Evolutionary conservation across 1,284 basidiomycete genomes (phyloP), one percentile per base, ranked within the genome.

Genomic region (Psilocybe mexicana): DNA sequence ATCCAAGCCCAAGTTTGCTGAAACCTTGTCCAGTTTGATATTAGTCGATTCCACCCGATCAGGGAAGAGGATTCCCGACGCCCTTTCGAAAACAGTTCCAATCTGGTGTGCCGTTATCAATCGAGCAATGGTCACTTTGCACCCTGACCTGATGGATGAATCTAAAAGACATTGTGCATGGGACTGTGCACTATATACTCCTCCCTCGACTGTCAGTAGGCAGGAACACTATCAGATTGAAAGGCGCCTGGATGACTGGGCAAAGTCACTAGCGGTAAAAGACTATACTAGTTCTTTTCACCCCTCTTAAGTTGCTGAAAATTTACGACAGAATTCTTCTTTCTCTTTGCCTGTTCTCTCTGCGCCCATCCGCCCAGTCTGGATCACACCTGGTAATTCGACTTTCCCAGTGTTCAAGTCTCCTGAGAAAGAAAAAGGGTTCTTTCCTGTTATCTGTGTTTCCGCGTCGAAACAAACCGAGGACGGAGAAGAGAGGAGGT

Each of bases 81-180:
- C 96, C 0, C 78, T 98, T 0, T 92, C 92, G 4, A 98, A 98
- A 72, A 98, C 96, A 0, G 82, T 98, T 0, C 95, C 96, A 0
- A 92, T 96, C 47, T 99, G 96, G 96, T 98, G 96, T 70, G 80
- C 92, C 1, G 93, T 96, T 2, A 79, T 98, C 63, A 98, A 98
- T 67, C 79, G 84, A 6, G 93, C 93, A 0, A 65, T 89, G 12
- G 57, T 66, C 14, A 66, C 69, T 48, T 73, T 70, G 47, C 74
- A 63, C 56, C 67, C 66, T 25, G 63, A 69, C 26, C 58, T 67
- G 6, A 43, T 33, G 6, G 45, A 54, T 8, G 61, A 64, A 61
- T n/a, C 4, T 4, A 49, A 54, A 10, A 58, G 65, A 60, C 62
- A 62, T n/a, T 59, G 57, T 0, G 54, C 67, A 2, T 88, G 86